Evolutionary conservation across 2,329 filamentous ascomycete species (phyloP).

Genomic region (Cephalotrichum gorgonifer): DNA sequence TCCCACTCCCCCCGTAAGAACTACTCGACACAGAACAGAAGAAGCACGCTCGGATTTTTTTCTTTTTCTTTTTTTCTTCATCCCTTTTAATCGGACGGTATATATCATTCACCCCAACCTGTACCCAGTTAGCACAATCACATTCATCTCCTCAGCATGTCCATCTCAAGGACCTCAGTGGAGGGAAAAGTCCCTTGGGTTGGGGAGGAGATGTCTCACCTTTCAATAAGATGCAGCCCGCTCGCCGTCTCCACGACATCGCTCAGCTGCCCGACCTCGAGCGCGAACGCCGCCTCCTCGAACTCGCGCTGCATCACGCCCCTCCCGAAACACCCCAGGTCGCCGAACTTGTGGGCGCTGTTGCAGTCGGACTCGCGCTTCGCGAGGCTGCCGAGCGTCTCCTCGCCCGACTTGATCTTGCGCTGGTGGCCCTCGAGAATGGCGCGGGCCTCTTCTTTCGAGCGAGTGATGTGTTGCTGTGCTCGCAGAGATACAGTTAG

Average conservation of each 20-base stretch:
- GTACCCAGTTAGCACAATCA: background rate
- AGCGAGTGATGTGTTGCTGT: conserved; percentile 69
- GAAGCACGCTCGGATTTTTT: too few relatives aligned
- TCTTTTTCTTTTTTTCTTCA: background rate
- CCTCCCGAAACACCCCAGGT: conserved; percentile 87
- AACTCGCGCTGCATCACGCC: conserved; percentile 99
- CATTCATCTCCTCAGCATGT: background rate
- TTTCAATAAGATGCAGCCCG: conserved; percentile 90
- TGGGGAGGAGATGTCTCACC: conserved; percentile 35
- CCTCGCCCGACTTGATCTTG: conserved; percentile 61
- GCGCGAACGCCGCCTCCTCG: conserved; percentile 87
- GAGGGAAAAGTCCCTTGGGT: too few relatives aligned
- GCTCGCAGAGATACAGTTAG: conserved; percentile 3
- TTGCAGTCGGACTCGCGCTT: conserved; percentile 89
- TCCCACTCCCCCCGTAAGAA: too few relatives aligned
- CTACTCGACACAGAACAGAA: too few relatives aligned
- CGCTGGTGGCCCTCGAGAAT: conserved; percentile 69
- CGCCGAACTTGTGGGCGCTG: conserved; percentile 86
- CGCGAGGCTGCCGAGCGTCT: conserved; percentile 71
- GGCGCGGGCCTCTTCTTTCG: conserved; percentile 73
- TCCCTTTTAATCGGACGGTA: background rate
- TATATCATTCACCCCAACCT: conserved; percentile 2
- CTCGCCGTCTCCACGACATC: conserved; percentile 84
- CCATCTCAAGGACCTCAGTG: background rate
- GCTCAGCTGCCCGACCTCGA: conserved; percentile 81